Conservation (phyloP, 2,329 filamentous ascomycete genomes). For the Tothia fuscella region DNA sequence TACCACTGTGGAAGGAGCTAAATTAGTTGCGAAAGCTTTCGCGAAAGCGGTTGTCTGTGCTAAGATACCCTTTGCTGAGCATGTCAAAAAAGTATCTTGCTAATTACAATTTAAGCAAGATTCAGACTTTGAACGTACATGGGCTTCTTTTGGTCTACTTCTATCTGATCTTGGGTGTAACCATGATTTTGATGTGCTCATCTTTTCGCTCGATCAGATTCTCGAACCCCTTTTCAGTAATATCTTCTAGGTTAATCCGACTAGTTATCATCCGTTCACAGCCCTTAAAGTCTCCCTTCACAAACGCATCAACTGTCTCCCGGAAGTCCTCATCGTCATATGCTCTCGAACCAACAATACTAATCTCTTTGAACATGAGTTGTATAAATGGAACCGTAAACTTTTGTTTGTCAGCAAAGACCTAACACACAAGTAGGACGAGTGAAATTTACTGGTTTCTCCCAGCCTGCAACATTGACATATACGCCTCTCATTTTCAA, state of each 20-base stretch:
- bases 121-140: too few relatives aligned
- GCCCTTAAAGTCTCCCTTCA: conserved; percentile 21
- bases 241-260: conserved; percentile 22
- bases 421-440: background rate
- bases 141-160: too few relatives aligned
- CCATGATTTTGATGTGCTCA: conserved; percentile 26
- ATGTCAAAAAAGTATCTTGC: conserved; percentile 30
- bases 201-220: conserved; percentile 22
- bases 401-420: conserved; percentile 13
- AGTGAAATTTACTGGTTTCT: conserved; percentile 18
- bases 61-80: conserved; percentile 29
- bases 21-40: conserved; percentile 45
- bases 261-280: conserved; percentile 23
- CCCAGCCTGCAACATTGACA: conserved; percentile 25
- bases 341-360: conserved; percentile 19
- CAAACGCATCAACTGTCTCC: conserved; percentile 22
- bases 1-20: conserved; percentile 44
- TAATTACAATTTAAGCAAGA: too few relatives aligned
- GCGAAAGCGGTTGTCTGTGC: conserved; percentile 44
- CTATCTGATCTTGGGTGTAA: conserved; percentile 22
- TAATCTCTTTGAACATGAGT: conserved; percentile 22
- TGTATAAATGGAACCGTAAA: conserved; percentile 18
- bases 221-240: conserved; percentile 21
- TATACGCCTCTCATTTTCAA: conserved; percentile 19
- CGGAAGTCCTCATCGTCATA: conserved; percentile 23